These are phyloP conservation scores for Haplosporangium sp. DNA, from an alignment of 371 early-diverging fungal species.

Conservation along the genomic window DNA sequence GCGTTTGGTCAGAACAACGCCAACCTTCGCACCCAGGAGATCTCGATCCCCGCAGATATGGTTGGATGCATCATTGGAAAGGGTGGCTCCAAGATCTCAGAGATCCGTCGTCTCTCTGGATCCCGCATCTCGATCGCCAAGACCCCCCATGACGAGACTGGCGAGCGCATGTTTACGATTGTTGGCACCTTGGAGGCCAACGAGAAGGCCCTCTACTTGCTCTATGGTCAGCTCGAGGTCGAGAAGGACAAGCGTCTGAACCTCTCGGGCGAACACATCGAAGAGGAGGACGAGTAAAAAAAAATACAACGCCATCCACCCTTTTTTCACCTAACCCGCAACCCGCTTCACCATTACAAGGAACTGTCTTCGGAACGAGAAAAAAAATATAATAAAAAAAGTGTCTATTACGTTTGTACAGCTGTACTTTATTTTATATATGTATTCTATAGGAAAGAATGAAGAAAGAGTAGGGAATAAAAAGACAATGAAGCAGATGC, in stretches of 20 bases:
- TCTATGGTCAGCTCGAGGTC: constrained; percentile 87
- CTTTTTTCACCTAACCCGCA: not conserved
- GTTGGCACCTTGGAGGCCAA: constrained; percentile 87
- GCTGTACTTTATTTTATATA: too few relatives aligned
- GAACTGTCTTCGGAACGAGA: too few relatives aligned
- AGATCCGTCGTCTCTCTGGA: constrained; percentile 88
- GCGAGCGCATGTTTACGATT: constrained; percentile 91
- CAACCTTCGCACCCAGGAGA: constrained; percentile 79
- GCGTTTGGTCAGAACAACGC: constrained; percentile 60
- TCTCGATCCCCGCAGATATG: constrained; percentile 91
- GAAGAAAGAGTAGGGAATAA: too few relatives aligned
- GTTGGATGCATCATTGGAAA: constrained; percentile 96
- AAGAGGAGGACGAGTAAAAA: constrained; percentile 53
- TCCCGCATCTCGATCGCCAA: constrained; percentile 89
- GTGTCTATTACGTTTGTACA: too few relatives aligned
- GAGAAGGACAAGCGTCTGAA: constrained; percentile 84
- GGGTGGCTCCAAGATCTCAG: constrained; percentile 89
- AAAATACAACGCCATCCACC: constrained; percentile 1
- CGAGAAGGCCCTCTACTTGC: constrained; percentile 89
- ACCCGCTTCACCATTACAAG: too few relatives aligned
- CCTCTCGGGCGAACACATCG: constrained; percentile 48
- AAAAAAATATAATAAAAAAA: too few relatives aligned
- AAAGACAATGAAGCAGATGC: too few relatives aligned
- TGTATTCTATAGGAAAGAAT: too few relatives aligned
- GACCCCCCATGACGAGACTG: constrained; percentile 77